Conservation (phyloP, 2,329 filamentous ascomycete genomes). For the Gaeumannomyces sp. region DNA sequence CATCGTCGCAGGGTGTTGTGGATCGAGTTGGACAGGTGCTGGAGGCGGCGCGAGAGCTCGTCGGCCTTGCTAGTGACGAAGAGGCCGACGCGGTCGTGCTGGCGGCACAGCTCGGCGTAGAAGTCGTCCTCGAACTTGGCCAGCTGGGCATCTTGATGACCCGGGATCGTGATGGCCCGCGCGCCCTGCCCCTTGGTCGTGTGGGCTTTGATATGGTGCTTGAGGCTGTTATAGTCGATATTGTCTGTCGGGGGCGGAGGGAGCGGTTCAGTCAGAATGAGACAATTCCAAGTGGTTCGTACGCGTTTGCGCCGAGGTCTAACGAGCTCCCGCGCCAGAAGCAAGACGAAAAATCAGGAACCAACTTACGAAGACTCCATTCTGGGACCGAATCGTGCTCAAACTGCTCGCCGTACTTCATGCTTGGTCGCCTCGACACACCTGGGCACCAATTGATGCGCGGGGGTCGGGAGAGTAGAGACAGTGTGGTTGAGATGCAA, state of each 20-base stretch:
- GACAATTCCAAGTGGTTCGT: too few relatives aligned
- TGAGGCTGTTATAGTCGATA: conserved; percentile 83
- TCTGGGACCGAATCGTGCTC: conserved; percentile 71
- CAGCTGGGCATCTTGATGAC: conserved; percentile 54
- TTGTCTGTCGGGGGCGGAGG: conserved; percentile 51
- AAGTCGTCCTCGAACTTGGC: conserved; percentile 65
- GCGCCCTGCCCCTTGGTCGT: conserved; percentile 65
- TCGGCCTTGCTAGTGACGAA: conserved; percentile 77
- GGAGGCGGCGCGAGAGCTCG: conserved; percentile 65
- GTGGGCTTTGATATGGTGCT: conserved; percentile 75
- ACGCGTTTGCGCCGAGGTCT: neutral
- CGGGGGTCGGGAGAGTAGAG: neutral
- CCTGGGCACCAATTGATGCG: conserved; percentile 7
- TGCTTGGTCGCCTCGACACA: conserved; percentile 25
- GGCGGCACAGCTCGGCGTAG: conserved; percentile 61
- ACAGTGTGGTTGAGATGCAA: neutral
- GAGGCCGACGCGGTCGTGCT: conserved; percentile 71
- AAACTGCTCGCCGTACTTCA: conserved; percentile 74
- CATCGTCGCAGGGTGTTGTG: conserved; percentile 41
- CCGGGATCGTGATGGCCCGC: conserved; percentile 64
- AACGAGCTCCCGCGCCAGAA: neutral
- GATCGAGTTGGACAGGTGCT: conserved; percentile 42
- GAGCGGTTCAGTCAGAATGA: neutral
- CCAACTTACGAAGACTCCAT: conserved; percentile 66
- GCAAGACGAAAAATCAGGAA: conserved; percentile 2